phyloP scores from a whole-genome alignment of 2,329 filamentous ascomycete genomes.

The Fusarium austroafricanum region DNA sequence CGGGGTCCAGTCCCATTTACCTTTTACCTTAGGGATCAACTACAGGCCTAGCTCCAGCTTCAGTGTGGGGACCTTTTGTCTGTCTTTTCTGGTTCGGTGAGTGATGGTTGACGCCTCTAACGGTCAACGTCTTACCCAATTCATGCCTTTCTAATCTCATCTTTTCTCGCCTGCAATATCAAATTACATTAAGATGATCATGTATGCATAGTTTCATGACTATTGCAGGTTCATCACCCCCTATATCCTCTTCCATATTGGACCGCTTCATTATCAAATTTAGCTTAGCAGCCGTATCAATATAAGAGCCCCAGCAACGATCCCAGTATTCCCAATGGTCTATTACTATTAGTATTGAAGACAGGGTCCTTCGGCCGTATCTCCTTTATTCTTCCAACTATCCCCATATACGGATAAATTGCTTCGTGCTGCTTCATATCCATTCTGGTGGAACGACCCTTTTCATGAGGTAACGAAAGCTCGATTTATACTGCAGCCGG shows the following conservation, averaged over 20 bases:
- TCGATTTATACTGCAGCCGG: slow-evolving; percentile 8
- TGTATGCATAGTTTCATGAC: background rate
- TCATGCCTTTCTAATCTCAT: slow-evolving; percentile 28
- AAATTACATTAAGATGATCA: slow-evolving; percentile 25
- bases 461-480: slow-evolving; percentile 1
- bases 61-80: slow-evolving; percentile 39
- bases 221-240: slow-evolving; percentile 5
- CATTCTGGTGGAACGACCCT: slow-evolving; percentile 12
- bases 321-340: slow-evolving; percentile 28
- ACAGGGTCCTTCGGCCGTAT: slow-evolving; percentile 26
- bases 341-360: slow-evolving; percentile 14
- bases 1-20: slow-evolving; percentile 44
- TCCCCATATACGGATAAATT: background rate
- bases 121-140: slow-evolving; percentile 33
- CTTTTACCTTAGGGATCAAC: slow-evolving; percentile 45
- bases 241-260: slow-evolving; percentile 7
- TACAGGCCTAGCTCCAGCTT: slow-evolving; percentile 21
- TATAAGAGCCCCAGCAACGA: slow-evolving; percentile 29
- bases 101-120: slow-evolving; percentile 23
- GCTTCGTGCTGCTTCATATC: background rate
- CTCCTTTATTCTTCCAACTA: slow-evolving; percentile 18
- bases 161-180: slow-evolving; percentile 15
- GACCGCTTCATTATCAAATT: slow-evolving; percentile 24
- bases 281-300: slow-evolving; percentile 30
- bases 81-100: slow-evolving; percentile 15